Conservation (phyloP, 1,284 basidiomycete species). For the Moniliophthora roreri region DNA sequence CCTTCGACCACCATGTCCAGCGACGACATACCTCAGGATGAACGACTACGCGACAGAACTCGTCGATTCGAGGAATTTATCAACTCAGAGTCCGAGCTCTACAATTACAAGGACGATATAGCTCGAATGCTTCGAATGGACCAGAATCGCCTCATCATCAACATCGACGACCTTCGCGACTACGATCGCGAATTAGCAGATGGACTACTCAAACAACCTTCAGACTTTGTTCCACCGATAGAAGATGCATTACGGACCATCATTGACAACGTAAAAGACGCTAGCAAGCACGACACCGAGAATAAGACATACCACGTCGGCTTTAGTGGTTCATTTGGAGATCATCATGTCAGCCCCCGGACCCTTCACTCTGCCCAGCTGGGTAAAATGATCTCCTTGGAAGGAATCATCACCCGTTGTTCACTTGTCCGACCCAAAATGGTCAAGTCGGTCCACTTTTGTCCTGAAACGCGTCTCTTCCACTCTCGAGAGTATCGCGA, state of each 20-base stretch:
- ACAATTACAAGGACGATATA: conserved; percentile 89
- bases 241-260: conserved; percentile 83
- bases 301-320: conserved; percentile 86
- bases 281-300: conserved; percentile 81
- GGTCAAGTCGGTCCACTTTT: conserved; percentile 96
- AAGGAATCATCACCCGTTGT: conserved; percentile 98
- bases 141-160: conserved; percentile 90
- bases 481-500: conserved; percentile 93
- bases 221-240: conserved; percentile 89
- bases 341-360: conserved; percentile 96
- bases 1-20: conserved; percentile 49
- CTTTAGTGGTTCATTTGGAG: conserved; percentile 98
- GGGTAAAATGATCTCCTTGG: conserved; percentile 95
- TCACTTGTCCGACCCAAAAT: conserved; percentile 99
- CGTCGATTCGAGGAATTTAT: conserved; percentile 89
- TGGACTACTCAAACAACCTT: conserved; percentile 87
- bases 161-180: conserved; percentile 95
- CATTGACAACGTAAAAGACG: conserved; percentile 76
- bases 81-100: conserved; percentile 70
- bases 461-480: conserved; percentile 83
- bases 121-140: conserved; percentile 83
- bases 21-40: conserved; percentile 57
- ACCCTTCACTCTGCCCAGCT: conserved; percentile 88
- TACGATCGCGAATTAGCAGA: conserved; percentile 84
- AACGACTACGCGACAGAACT: conserved; percentile 71